Conservation (phyloP, 2,329 filamentous ascomycete genomes). For the Neopestalotiopsis rosae region DNA sequence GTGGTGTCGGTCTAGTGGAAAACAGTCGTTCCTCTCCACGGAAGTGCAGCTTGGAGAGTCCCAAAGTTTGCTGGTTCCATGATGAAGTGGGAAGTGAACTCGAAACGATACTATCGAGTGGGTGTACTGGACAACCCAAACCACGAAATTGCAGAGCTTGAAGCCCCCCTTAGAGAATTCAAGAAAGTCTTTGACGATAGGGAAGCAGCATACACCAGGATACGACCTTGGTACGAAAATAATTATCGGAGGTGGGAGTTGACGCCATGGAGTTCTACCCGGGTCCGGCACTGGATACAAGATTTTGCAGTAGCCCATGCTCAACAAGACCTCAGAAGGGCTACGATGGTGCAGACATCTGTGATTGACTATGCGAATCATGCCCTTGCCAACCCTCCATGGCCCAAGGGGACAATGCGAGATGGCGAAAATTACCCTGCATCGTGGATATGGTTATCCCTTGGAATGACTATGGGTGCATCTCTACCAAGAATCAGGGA, state of each 20-base stretch:
- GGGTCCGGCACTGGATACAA: not conserved
- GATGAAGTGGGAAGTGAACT: not conserved
- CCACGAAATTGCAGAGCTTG: not conserved
- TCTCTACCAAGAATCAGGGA: too few relatives aligned
- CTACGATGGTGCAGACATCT: not conserved
- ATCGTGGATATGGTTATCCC: too few relatives aligned
- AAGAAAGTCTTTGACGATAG: not conserved
- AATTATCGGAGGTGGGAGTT: conserved; percentile 4
- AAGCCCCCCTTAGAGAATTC: not conserved
- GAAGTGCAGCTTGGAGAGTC: not conserved
- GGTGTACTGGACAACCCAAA: not conserved
- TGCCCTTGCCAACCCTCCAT: too few relatives aligned
- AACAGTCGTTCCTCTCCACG: not conserved
- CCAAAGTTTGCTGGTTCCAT: not conserved
- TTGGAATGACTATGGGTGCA: too few relatives aligned
- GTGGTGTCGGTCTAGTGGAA: not conserved
- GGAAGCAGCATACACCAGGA: not conserved
- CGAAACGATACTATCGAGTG: not conserved
- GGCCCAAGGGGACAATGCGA: too few relatives aligned
- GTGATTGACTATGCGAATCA: too few relatives aligned
- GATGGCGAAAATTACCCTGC: too few relatives aligned
- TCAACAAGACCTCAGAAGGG: not conserved
- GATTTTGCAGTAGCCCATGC: not conserved
- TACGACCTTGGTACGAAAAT: conserved; percentile 3
- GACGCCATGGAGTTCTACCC: conserved; percentile 6